phyloP scores from a whole-genome alignment of 1,284 basidiomycete genomes.

The Apiotrichum veenhuisii region DNA sequence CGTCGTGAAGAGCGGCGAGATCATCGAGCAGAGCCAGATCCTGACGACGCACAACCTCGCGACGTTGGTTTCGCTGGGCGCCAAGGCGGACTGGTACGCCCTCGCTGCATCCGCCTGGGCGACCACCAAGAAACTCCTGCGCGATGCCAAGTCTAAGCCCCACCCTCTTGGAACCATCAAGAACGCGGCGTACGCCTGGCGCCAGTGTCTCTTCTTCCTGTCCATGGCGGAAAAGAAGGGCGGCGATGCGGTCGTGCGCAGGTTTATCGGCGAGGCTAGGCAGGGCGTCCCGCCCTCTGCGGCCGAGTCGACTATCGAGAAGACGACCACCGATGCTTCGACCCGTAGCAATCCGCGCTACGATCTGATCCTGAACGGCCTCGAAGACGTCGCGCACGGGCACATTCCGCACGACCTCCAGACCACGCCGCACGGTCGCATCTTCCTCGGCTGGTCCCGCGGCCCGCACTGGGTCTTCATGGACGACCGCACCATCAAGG shows the following conservation, averaged over 20 bases:
- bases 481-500: neutral
- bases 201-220: slow-evolving; percentile 11
- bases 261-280: neutral
- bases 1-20: slow-evolving; percentile 1
- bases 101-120: slow-evolving; percentile 2
- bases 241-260: neutral
- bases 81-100: neutral
- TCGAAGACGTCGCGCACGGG: neutral
- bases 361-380: neutral
- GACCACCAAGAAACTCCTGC: neutral
- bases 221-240: neutral
- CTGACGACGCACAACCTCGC: slow-evolving; percentile 15
- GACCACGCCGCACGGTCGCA: neutral
- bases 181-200: slow-evolving; percentile 13
- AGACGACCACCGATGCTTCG: neutral
- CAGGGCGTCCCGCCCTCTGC: neutral
- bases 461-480: neutral
- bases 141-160: neutral
- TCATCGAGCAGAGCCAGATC: slow-evolving; percentile 13
- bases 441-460: neutral
- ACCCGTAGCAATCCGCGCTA: neutral
- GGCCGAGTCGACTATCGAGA: neutral
- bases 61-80: neutral
- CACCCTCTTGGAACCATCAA: slow-evolving; percentile 2
- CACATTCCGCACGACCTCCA: neutral